Conservation (phyloP, 2,329 filamentous ascomycete genomes). For the Cladophialophora exuberans region DNA sequence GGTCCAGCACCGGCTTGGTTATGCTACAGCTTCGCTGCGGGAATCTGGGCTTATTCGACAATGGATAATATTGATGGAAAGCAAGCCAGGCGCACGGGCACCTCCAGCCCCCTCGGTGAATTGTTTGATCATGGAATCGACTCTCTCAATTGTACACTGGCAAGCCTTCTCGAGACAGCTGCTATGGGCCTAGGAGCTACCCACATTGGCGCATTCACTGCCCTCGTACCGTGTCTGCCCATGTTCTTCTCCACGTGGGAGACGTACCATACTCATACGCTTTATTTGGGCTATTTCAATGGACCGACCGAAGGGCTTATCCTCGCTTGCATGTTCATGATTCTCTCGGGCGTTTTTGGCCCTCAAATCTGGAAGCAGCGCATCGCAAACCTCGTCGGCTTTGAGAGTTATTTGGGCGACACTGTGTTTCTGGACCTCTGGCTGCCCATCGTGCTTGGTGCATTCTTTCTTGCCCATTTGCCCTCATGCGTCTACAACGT, state of each 20-base stretch:
- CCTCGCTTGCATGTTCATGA: slow-evolving; percentile 84
- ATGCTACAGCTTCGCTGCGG: slow-evolving; percentile 93
- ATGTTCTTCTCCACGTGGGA: slow-evolving; percentile 99
- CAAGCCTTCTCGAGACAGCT: slow-evolving; percentile 84
- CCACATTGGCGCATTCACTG: slow-evolving; percentile 85
- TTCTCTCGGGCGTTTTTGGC: slow-evolving; percentile 82
- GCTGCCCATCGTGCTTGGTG: slow-evolving; percentile 70
- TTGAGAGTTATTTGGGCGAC: slow-evolving; percentile 66
- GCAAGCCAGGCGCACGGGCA: slow-evolving; percentile 91
- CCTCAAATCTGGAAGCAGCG: slow-evolving; percentile 83
- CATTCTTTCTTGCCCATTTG: slow-evolving; percentile 73
- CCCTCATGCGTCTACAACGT: slow-evolving; percentile 92
- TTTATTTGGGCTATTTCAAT: slow-evolving; percentile 96
- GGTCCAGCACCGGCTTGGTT: slow-evolving; percentile 89
- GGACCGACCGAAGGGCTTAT: slow-evolving; percentile 95
- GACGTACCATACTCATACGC: slow-evolving; percentile 96
- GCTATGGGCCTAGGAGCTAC: slow-evolving; percentile 90
- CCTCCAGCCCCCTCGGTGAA: slow-evolving; percentile 91
- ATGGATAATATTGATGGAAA: slow-evolving; percentile 99
- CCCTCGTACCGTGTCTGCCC: slow-evolving; percentile 84
- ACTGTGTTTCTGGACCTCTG: slow-evolving; percentile 85
- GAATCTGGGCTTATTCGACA: slow-evolving; percentile 98
- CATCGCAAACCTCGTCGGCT: slow-evolving; percentile 70
- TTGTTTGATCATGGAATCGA: slow-evolving; percentile 99
- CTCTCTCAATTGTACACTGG: slow-evolving; percentile 94